phyloP scores from a whole-genome alignment of 495 filamentous ascomycete species.

The Penicillium turbatum region DNA sequence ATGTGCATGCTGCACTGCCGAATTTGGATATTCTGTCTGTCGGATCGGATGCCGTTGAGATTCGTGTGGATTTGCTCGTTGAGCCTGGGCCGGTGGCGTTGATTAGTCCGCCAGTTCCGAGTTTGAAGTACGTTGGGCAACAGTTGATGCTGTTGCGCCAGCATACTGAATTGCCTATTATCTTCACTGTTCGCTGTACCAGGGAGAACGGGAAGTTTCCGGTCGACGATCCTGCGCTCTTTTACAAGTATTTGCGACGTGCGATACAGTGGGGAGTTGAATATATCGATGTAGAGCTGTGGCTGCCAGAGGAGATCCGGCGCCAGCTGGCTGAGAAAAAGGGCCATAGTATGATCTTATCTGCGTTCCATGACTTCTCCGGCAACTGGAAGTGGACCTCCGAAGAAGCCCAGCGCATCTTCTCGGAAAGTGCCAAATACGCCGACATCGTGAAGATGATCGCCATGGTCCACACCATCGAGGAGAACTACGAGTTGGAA shows the following conservation, averaged over 20 bases:
- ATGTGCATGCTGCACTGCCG: conserved; percentile 75
- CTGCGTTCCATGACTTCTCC: conserved; percentile 82
- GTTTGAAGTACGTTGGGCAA: conserved; percentile 76
- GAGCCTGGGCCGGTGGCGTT: conserved; percentile 58
- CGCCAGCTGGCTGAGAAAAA: conserved; percentile 60
- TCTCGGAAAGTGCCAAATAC: conserved; percentile 63
- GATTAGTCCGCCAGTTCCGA: conserved; percentile 56
- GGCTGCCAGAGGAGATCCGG: conserved; percentile 74
- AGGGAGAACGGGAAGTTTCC: conserved; percentile 78
- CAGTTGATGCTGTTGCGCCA: conserved; percentile 79
- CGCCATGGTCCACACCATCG: conserved; percentile 67
- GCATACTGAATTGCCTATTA: conserved; percentile 79
- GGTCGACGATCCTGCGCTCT: conserved; percentile 69
- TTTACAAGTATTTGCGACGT: conserved; percentile 69
- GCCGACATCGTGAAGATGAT: conserved; percentile 89
- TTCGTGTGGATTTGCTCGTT: conserved; percentile 74
- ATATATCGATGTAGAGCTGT: conserved; percentile 82
- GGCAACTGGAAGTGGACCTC: conserved; percentile 80
- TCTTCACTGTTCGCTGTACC: conserved; percentile 77
- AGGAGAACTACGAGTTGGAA: conserved; percentile 83
- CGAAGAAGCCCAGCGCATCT: conserved; percentile 61
- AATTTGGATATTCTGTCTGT: conserved; percentile 83
- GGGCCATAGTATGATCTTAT: conserved; percentile 76
- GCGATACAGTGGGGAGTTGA: conserved; percentile 84
- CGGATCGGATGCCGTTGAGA: conserved; percentile 76